Conservation (phyloP, 148 eudicot species). For the Camellia japonica region DNA sequence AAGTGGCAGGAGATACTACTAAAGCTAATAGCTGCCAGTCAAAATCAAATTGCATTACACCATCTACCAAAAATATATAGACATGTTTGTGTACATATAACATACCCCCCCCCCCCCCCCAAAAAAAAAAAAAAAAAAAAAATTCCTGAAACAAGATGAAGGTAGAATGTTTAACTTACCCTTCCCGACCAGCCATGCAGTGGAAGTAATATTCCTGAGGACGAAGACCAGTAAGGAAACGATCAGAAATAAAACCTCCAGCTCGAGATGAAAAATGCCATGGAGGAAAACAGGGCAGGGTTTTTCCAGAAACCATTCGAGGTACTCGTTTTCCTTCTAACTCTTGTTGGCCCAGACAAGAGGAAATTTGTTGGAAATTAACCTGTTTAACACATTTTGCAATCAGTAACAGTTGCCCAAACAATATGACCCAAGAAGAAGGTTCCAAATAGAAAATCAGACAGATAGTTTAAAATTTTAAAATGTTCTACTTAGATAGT, state of each 20-base stretch:
- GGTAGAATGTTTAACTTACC: constrained; percentile 43
- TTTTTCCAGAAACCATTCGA: constrained; percentile 97
- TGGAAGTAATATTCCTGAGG: constrained; percentile 96
- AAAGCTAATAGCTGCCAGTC: neutral
- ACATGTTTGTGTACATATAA: neutral
- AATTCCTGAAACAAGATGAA: neutral
- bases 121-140: neutral
- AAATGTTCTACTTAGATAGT: neutral
- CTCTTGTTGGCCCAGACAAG: constrained; percentile 93
- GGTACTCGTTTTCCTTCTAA: constrained; percentile 99
- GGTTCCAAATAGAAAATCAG: constrained; percentile 10
- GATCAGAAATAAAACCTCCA: constrained; percentile 95
- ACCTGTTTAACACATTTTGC: constrained; percentile 41
- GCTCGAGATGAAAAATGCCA: constrained; percentile 95
- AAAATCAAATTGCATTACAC: constrained; percentile 1
- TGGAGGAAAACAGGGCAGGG: constrained; percentile 84
- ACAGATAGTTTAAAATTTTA: neutral
- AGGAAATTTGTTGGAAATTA: constrained; percentile 96
- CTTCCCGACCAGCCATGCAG: constrained; percentile 99
- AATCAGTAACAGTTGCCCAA: neutral
- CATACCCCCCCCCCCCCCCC: too few relatives aligned
- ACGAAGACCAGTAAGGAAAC: constrained; percentile 90
- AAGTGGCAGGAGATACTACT: neutral
- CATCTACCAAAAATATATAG: neutral
- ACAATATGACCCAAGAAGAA: neutral